phyloP scores from a whole-genome alignment of 768 basidiomycete genomes.

The Baorangia bicolor region DNA sequence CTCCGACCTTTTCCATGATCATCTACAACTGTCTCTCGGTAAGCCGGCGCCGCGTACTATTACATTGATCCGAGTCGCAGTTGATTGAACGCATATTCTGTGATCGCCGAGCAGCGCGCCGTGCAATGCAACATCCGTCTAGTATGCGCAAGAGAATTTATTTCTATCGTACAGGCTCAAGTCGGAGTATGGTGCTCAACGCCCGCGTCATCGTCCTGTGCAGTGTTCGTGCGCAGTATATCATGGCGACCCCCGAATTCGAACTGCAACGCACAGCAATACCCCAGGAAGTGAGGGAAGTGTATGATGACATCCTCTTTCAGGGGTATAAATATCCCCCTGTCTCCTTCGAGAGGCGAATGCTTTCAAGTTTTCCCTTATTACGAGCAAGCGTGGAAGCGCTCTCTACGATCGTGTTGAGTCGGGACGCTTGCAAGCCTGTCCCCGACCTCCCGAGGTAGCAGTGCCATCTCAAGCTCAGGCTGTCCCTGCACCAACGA shows the following conservation, averaged over 20 bases:
- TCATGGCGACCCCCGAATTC: not conserved
- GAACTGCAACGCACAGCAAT: not conserved
- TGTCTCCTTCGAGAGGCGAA: not conserved
- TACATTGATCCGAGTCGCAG: not conserved
- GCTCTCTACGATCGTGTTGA: not conserved
- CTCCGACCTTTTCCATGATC: not conserved
- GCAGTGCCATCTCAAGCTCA: not conserved
- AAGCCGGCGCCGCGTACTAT: not conserved
- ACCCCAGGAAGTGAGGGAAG: not conserved
- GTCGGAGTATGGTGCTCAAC: not conserved
- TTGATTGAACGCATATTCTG: not conserved
- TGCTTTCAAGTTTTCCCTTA: not conserved
- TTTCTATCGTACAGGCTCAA: not conserved
- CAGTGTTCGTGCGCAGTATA: not conserved
- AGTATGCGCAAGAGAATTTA: not conserved
- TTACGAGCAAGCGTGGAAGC: not conserved
- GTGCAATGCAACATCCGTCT: not conserved
- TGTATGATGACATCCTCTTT: not conserved
- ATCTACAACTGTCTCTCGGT: not conserved
- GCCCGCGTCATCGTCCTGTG: too few species aligned
- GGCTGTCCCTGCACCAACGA: conserved; percentile 38
- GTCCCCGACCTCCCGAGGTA: not conserved
- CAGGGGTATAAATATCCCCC: not conserved
- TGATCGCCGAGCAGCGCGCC: not conserved
- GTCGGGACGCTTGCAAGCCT: not conserved